phyloP scores from a whole-genome alignment of 768 basidiomycete species.

The Boletus rubropictus region DNA sequence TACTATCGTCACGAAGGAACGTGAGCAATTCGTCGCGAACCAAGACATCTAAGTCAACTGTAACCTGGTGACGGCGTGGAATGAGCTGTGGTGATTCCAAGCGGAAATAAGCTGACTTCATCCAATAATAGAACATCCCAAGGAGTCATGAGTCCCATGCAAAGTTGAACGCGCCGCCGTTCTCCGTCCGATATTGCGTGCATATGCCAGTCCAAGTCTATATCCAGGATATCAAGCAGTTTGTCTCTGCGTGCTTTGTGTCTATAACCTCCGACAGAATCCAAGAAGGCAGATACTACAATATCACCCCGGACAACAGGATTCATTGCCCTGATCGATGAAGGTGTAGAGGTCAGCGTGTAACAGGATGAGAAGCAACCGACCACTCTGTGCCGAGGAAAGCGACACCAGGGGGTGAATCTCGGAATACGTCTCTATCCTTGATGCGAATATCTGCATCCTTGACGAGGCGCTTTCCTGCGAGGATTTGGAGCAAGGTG shows the following conservation, averaged over 20 bases:
- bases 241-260: conserved; percentile 83
- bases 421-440: conserved; percentile 82
- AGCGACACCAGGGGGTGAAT: conserved; percentile 75
- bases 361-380: conserved; percentile 18
- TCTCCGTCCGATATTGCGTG: conserved; percentile 96
- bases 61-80: conserved; percentile 51
- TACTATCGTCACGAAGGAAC: conserved; percentile 82
- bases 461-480: conserved; percentile 79
- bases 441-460: conserved; percentile 64
- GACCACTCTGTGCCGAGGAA: conserved; percentile 95
- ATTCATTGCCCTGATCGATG: conserved; percentile 78
- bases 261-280: conserved; percentile 94
- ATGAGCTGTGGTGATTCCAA: neutral
- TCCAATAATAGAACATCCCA: conserved; percentile 94
- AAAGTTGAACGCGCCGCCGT: conserved; percentile 86
- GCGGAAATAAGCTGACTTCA: conserved; percentile 51
- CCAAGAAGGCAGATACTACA: conserved; percentile 87
- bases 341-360: neutral
- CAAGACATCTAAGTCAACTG: conserved; percentile 94
- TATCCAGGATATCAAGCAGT: conserved; percentile 86
- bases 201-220: conserved; percentile 97
- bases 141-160: conserved; percentile 90
- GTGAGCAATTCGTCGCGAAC: conserved; percentile 87
- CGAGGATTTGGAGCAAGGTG: conserved; percentile 90
- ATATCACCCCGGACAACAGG: conserved; percentile 94